Evolutionary conservation across 2,329 filamentous ascomycete genomes (phyloP).

Genomic region (Hymenoscyphus salicellus): DNA sequence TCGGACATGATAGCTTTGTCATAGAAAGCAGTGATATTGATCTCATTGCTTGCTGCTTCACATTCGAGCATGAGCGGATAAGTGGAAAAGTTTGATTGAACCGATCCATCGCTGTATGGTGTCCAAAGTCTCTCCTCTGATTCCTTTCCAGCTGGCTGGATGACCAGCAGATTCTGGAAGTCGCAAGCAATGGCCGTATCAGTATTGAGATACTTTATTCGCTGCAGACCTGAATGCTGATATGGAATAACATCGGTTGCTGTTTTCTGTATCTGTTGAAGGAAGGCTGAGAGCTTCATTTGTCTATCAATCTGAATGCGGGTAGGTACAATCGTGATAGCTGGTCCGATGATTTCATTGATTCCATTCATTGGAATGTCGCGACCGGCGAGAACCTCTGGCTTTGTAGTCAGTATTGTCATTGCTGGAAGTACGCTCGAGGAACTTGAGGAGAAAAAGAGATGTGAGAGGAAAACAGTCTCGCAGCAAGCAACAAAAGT

Average conservation of each 20-base stretch:
- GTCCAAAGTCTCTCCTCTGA: slow-evolving; percentile 7
- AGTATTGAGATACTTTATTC: slow-evolving; percentile 20
- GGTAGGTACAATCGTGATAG: slow-evolving; percentile 43
- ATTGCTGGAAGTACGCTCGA: slow-evolving; percentile 16
- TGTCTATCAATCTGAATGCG: slow-evolving; percentile 37
- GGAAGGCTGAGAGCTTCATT: background rate
- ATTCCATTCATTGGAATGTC: slow-evolving; percentile 40
- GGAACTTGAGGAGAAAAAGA: slow-evolving; percentile 32
- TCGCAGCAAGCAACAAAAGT: no score
- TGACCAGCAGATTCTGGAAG: slow-evolving; percentile 26
- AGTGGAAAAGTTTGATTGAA: slow-evolving; percentile 16
- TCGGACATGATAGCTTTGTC: slow-evolving; percentile 12
- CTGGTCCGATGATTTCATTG: slow-evolving; percentile 43
- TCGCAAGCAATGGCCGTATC: slow-evolving; percentile 20
- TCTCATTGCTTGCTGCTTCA: slow-evolving; percentile 1
- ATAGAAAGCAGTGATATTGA: slow-evolving; percentile 17
- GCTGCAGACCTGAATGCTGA: slow-evolving; percentile 42
- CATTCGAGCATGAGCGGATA: slow-evolving; percentile 22
- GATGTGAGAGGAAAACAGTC: no score
- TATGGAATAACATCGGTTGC: slow-evolving; percentile 42
- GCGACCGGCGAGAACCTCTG: slow-evolving; percentile 43
- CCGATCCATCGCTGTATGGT: background rate
- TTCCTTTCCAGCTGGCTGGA: slow-evolving; percentile 20
- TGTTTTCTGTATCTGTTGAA: slow-evolving; percentile 7
- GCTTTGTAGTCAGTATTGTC: slow-evolving; percentile 36